Percentiles rank a stretch among this genome's conserved stretches.
Conservation (phyloP, 2,329 filamentous ascomycete species). For the Thelonectria discophora region DNA sequence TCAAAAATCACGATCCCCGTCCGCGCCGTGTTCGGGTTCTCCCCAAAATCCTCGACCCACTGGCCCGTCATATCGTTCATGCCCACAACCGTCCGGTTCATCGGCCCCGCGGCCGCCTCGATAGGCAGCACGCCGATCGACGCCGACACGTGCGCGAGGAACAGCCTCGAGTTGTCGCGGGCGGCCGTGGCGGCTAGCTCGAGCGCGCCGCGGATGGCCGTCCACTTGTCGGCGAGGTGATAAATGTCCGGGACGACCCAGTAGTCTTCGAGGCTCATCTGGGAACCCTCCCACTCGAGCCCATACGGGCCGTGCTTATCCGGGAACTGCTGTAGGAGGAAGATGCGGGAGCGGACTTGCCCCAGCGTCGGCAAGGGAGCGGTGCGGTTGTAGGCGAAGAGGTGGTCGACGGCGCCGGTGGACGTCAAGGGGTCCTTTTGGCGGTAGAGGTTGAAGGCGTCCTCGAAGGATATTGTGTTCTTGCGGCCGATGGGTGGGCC, state of each 20-base stretch:
- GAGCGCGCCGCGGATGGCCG: constrained; percentile 53
- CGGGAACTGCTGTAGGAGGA: constrained; percentile 59
- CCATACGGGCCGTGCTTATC: constrained; percentile 50
- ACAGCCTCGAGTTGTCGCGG: constrained; percentile 50
- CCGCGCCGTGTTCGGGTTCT: constrained; percentile 41
- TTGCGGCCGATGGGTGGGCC: constrained; percentile 47
- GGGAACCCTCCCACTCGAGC: constrained; percentile 54
- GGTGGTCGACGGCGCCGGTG: constrained; percentile 47
- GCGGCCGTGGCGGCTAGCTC: constrained; percentile 46
- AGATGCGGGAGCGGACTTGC: constrained; percentile 54
- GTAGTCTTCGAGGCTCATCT: constrained; percentile 58
- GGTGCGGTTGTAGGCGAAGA: constrained; percentile 47
- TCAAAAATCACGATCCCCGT: constrained; percentile 60
- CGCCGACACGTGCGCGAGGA: constrained; percentile 58
- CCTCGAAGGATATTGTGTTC: constrained; percentile 54
- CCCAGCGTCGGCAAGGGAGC: constrained; percentile 55
- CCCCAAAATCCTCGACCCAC: constrained; percentile 50
- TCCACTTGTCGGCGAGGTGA: constrained; percentile 58
- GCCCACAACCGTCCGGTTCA: constrained; percentile 52
- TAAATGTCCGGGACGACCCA: constrained; percentile 56
- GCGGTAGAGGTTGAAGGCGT: constrained; percentile 55
- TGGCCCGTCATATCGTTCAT: constrained; percentile 60
- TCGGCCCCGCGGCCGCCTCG: constrained; percentile 58
- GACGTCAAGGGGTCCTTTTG: constrained; percentile 47
- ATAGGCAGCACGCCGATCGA: constrained; percentile 59